These are phyloP conservation scores for Cladosporium sp. DNA, from an alignment of 2,329 filamentous ascomycete species.

Conservation along the genomic window DNA sequence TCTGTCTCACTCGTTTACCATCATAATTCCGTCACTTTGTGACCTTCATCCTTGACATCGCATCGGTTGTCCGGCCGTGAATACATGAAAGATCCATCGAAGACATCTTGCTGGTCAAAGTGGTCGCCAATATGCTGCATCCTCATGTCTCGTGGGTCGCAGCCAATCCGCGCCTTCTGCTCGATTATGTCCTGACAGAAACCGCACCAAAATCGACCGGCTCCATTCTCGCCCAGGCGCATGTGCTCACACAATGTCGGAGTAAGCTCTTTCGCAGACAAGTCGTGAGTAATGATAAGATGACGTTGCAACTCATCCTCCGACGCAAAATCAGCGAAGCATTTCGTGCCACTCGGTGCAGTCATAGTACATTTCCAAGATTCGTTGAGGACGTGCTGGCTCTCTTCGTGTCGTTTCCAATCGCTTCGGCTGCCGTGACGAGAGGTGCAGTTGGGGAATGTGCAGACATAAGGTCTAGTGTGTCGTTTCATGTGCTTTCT, in stretches of 20 bases:
- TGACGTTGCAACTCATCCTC: conserved; percentile 75
- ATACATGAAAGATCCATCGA: no score
- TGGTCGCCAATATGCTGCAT: conserved; percentile 75
- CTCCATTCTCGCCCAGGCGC: background rate
- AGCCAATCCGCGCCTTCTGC: background rate
- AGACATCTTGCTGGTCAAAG: conserved; percentile 52
- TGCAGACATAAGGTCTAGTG: conserved; percentile 76
- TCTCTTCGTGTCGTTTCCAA: conserved; percentile 86
- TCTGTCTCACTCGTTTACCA: no score
- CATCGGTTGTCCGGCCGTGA: no score
- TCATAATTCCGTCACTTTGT: no score
- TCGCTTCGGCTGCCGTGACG: conserved; percentile 89
- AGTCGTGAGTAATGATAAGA: background rate
- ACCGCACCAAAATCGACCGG: background rate
- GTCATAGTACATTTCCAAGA: conserved; percentile 64
- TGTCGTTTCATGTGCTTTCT: conserved; percentile 86
- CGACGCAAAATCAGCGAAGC: conserved; percentile 65
- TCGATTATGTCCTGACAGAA: background rate
- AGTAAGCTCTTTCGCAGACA: background rate
- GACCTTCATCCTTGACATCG: no score
- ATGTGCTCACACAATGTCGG: background rate
- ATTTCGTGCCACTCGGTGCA: conserved; percentile 37
- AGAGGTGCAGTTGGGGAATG: conserved; percentile 64
- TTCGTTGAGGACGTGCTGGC: conserved; percentile 68
- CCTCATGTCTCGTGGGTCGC: conserved; percentile 24